phyloP scores from a whole-genome alignment of 2,329 filamentous ascomycete genomes.

The Diaporthe vaccinii region DNA sequence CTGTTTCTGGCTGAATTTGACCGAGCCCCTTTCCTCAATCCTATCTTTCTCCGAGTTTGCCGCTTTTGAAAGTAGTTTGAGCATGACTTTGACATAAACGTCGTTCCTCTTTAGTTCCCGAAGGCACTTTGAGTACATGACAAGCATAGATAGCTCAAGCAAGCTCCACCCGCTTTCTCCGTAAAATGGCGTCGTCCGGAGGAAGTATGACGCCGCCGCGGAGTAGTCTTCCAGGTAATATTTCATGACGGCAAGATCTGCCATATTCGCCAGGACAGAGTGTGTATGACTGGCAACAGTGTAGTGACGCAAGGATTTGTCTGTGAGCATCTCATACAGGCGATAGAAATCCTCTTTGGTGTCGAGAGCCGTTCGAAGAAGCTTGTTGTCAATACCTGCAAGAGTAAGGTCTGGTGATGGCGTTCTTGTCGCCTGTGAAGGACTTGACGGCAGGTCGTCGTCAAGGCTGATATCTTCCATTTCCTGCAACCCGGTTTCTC shows the following conservation, averaged over 20 bases:
- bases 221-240: slow-evolving; percentile 81
- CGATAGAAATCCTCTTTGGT: slow-evolving; percentile 75
- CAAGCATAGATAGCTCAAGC: slow-evolving; percentile 85
- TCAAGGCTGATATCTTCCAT: slow-evolving; percentile 72
- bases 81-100: slow-evolving; percentile 81
- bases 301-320: slow-evolving; percentile 86
- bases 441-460: slow-evolving; percentile 53
- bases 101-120: slow-evolving; percentile 81
- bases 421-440: slow-evolving; percentile 41
- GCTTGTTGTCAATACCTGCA: slow-evolving; percentile 66
- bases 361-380: slow-evolving; percentile 72
- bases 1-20: slow-evolving; percentile 47
- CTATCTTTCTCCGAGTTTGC: slow-evolving; percentile 67
- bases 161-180: slow-evolving; percentile 82
- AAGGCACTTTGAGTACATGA: slow-evolving; percentile 88
- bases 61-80: slow-evolving; percentile 80
- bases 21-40: slow-evolving; percentile 54
- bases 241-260: slow-evolving; percentile 88
- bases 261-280: slow-evolving; percentile 81
- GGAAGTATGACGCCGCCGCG: slow-evolving; percentile 82
- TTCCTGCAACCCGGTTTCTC: slow-evolving; percentile 57
- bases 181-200: slow-evolving; percentile 83
- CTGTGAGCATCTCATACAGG: slow-evolving; percentile 82
- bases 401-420: slow-evolving; percentile 46
- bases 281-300: slow-evolving; percentile 83